Evolutionary conservation across 2,329 filamentous ascomycete genomes (phyloP).

Genomic region (Trichoderma polysporum): DNA sequence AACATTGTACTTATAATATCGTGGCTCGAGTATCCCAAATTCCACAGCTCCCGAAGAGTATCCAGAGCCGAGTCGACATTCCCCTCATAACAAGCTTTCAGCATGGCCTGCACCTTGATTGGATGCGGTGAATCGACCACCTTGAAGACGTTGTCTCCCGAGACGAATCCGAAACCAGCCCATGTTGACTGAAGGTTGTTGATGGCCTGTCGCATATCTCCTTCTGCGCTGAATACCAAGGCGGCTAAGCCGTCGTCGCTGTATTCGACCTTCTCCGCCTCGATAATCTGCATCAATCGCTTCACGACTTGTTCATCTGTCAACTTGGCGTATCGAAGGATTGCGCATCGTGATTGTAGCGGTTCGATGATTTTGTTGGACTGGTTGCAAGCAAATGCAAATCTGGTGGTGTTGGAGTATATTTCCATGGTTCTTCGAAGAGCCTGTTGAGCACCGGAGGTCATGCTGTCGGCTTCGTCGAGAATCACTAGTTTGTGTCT

Average conservation of each 20-base stretch:
- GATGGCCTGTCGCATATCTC: slow-evolving; percentile 98
- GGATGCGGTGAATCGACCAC: slow-evolving; percentile 97
- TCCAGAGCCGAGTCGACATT: slow-evolving; percentile 87
- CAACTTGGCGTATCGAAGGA: slow-evolving; percentile 87
- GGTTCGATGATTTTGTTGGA: slow-evolving; percentile 99
- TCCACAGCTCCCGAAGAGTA: slow-evolving; percentile 86
- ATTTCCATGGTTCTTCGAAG: slow-evolving; percentile 97
- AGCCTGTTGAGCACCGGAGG: slow-evolving; percentile 91
- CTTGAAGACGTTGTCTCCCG: slow-evolving; percentile 94
- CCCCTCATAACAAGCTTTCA: slow-evolving; percentile 93
- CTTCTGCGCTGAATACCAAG: slow-evolving; percentile 95
- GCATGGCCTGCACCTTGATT: slow-evolving; percentile 97
- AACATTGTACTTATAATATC: slow-evolving; percentile 99
- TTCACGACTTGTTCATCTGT: slow-evolving; percentile 93
- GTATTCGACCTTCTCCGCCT: slow-evolving; percentile 86
- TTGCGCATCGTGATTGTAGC: slow-evolving; percentile 94
- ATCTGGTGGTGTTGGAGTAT: slow-evolving; percentile 92
- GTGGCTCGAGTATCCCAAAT: slow-evolving; percentile 94
- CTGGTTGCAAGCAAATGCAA: slow-evolving; percentile 98
- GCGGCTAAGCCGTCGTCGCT: slow-evolving; percentile 92
- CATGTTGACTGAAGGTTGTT: slow-evolving; percentile 95
- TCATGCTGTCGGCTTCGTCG: slow-evolving; percentile 98
- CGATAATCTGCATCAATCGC: slow-evolving; percentile 85
- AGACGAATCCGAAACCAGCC: slow-evolving; percentile 96
- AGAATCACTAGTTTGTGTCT: slow-evolving; percentile 96